These are phyloP conservation scores for Fraxinus nigra DNA, from an alignment of 305 asterid genomes.

Conservation along the genomic window DNA sequence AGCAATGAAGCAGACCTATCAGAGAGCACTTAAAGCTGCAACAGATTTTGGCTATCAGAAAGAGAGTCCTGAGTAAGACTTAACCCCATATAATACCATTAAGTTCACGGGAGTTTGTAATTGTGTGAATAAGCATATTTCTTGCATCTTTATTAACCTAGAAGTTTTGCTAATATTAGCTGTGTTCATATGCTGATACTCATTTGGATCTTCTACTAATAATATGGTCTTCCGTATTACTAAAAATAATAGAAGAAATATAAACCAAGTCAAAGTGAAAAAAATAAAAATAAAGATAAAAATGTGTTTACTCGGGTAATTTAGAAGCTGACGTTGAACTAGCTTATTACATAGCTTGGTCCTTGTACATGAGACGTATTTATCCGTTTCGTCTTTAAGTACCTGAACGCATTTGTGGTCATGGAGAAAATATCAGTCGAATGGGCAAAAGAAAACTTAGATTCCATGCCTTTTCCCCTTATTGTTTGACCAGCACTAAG, in stretches of 20 bases:
- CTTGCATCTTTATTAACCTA: background rate
- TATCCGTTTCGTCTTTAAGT: background rate
- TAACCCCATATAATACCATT: background rate
- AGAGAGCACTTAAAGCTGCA: slow-evolving; percentile 80
- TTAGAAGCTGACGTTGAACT: background rate
- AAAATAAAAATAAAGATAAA: background rate
- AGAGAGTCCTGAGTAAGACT: slow-evolving; percentile 94
- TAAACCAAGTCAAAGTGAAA: background rate
- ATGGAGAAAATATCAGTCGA: background rate
- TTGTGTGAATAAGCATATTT: background rate
- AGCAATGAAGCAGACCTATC: slow-evolving; percentile 92
- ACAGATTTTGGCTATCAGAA: slow-evolving; percentile 86
- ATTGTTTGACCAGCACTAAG: background rate
- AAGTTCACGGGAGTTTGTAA: background rate
- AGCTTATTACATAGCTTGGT: background rate
- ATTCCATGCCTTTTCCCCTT: background rate
- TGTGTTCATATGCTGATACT: background rate
- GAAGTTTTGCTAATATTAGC: background rate
- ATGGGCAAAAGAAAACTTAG: background rate
- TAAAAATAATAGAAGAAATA: background rate
- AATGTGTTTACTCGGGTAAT: background rate
- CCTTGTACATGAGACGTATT: background rate
- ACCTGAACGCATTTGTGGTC: background rate
- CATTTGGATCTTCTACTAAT: background rate
- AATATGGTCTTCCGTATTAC: background rate